These are phyloP conservation scores for Astrocystis sublimbata DNA, from an alignment of 495 filamentous ascomycete species.

Conservation along the genomic window DNA sequence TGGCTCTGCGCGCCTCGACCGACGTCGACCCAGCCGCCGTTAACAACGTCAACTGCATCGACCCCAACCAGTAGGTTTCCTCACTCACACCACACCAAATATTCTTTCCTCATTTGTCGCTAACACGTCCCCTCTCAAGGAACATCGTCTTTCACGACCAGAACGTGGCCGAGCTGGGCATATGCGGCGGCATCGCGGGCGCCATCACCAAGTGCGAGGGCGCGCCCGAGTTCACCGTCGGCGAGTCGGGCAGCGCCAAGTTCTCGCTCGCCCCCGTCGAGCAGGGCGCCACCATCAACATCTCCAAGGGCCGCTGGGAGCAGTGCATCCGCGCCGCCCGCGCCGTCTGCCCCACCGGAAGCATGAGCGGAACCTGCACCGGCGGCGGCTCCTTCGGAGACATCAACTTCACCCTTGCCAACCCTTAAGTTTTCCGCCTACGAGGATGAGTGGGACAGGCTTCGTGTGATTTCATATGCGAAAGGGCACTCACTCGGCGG, in stretches of 20 bases:
- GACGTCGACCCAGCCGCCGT: constrained; percentile 38
- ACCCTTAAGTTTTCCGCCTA: too few relatives aligned
- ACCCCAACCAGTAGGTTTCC: constrained; percentile 36
- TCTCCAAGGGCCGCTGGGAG: constrained; percentile 55
- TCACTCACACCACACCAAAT: neutral
- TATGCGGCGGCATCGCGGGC: constrained; percentile 55
- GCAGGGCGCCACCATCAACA: constrained; percentile 46
- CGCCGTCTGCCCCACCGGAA: constrained; percentile 49
- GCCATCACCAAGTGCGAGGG: constrained; percentile 46
- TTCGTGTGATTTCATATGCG: too few relatives aligned
- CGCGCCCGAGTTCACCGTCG: constrained; percentile 38
- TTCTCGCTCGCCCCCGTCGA: constrained; percentile 44
- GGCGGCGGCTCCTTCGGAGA: constrained; percentile 52
- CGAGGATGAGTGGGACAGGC: too few relatives aligned
- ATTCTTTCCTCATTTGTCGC: neutral
- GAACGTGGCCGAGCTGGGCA: constrained; percentile 53
- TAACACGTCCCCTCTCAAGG: constrained; percentile 31
- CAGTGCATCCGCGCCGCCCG: constrained; percentile 50
- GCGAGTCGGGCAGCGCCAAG: constrained; percentile 47
- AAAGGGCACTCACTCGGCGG: neutral
- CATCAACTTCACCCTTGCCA: constrained; percentile 47
- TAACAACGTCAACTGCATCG: constrained; percentile 35
- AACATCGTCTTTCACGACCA: constrained; percentile 55
- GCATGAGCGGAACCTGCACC: constrained; percentile 46
- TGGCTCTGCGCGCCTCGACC: constrained; percentile 35